phyloP scores from a whole-genome alignment of 139 green algal genomes.

The Picochlorum costavermella region DNA sequence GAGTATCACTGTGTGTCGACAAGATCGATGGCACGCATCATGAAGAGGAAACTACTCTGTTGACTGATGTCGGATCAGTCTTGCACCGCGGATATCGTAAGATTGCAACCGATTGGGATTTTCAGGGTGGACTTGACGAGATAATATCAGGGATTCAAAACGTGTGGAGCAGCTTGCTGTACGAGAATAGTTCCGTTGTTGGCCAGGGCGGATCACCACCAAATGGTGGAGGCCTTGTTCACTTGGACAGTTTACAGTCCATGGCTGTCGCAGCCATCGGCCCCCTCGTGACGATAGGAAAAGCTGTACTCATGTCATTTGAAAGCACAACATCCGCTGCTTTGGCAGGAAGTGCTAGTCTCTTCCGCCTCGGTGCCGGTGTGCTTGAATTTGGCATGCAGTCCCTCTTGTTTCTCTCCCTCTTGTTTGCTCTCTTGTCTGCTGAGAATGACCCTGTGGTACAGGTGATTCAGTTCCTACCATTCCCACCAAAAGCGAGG shows the following conservation, averaged over 20 bases:
- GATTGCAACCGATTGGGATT: no score
- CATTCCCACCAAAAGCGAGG: slow-evolving; percentile 31
- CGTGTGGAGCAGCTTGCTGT: no score
- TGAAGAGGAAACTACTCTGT: no score
- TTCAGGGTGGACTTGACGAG: no score
- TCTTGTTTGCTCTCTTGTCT: slow-evolving; percentile 51
- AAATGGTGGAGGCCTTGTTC: not conserved
- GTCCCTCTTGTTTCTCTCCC: slow-evolving; percentile 32
- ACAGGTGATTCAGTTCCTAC: slow-evolving; percentile 34
- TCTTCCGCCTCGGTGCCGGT: slow-evolving; percentile 44
- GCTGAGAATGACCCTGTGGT: slow-evolving; percentile 40
- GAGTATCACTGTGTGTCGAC: no score
- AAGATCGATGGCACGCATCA: no score
- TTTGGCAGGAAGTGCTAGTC: slow-evolving; percentile 38
- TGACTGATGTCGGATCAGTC: no score
- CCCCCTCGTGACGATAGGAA: slow-evolving; percentile 34
- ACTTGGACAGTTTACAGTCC: slow-evolving; percentile 25
- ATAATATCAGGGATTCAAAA: no score
- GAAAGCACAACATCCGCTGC: slow-evolving; percentile 41
- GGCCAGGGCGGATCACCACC: not conserved
- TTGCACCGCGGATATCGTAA: no score
- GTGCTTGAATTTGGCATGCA: slow-evolving; percentile 36
- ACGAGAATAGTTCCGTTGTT: not conserved
- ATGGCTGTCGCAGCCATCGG: slow-evolving; percentile 25
- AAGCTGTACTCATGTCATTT: slow-evolving; percentile 19